Evolutionary conservation across 1,284 basidiomycete species (phyloP), one percentile per base, ranked within the genome.

Genomic region (Cerioporus squamosus): DNA sequence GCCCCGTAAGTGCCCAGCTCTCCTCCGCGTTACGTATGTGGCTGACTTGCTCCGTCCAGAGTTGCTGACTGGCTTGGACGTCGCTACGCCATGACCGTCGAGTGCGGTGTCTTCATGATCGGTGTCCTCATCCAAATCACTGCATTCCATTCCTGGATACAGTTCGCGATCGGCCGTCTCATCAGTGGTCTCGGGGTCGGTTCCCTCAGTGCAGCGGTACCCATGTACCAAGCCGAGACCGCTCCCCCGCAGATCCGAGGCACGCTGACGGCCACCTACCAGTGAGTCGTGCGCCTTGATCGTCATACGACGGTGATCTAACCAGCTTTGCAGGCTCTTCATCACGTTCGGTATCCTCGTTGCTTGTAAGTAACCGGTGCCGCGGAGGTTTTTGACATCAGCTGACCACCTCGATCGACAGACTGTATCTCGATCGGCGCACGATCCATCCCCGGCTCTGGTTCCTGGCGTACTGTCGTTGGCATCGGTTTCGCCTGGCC

Each of bases 231-330:
- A 78, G 86, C 87, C 7, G 90, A 93, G 72, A 87, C 87, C 0
- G 88, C 90, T 0, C 91, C 92, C 2, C 79, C 88, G 17, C 85
- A 91, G 63, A 87, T 94, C 53, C 84, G 92, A 61, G 91, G 92
- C 22, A 84, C 90, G 1, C 75, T 93, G 23, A 91, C 71, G 18
- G 71, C 71, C 12, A 73, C 71, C 8, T 73, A 73, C 55, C 71
- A 73, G 66, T 68, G 56, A 22, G 66, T 62, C 22, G 10, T 40
- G 10, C 3, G 1, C 12, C 12, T 33, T 33, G 20, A 18, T 23
- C 40, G 20, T 26, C 38, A 12, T 10, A 20, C 39, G 15, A 40
- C 18, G 9, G 55, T 45, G 38, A 44, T 24, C 1, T 17, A 12
- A 31, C 20, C 5, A 26, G 15, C 23, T 20, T 31, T 36, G 22